Evolutionary conservation across 352 stramenopile genomes (phyloP).

Genomic region (Pythium myriotylum): DNA sequence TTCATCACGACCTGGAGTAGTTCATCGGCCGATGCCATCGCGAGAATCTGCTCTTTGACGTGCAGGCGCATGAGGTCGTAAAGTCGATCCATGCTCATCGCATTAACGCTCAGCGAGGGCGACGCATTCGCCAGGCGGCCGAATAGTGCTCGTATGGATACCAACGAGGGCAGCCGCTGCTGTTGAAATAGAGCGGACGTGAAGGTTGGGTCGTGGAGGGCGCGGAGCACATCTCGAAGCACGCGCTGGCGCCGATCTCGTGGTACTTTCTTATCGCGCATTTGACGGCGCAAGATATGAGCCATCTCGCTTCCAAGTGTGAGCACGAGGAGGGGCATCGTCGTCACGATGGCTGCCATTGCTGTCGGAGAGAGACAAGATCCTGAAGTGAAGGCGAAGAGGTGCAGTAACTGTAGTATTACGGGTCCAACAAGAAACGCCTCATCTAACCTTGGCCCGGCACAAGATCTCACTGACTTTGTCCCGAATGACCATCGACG

Average conservation of each 20-base stretch:
- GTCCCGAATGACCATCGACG: background rate
- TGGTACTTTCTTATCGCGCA: conserved; percentile 87
- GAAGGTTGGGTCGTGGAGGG: conserved; percentile 91
- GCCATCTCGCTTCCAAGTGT: conserved; percentile 94
- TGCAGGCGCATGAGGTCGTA: conserved; percentile 93
- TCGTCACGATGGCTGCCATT: background rate
- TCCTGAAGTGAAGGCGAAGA: too few species aligned
- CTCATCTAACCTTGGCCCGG: too few species aligned
- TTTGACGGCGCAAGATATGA: conserved; percentile 89
- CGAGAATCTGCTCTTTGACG: conserved; percentile 90
- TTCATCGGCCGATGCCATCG: conserved; percentile 66
- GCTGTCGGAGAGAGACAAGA: too few species aligned
- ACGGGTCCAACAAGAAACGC: too few species aligned
- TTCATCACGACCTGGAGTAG: conserved; percentile 87
- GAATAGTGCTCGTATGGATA: conserved; percentile 87
- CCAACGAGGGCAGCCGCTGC: conserved; percentile 84
- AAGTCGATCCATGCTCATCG: conserved; percentile 91
- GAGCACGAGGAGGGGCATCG: conserved; percentile 90
- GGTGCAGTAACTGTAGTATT: too few species aligned
- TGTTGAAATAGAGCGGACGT: conserved; percentile 88
- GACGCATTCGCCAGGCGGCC: conserved; percentile 90
- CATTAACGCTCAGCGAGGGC: conserved; percentile 89
- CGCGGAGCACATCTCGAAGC: conserved; percentile 87
- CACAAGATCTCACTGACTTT: background rate
- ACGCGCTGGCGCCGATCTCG: conserved; percentile 86